A percentile compares a stretch with the other conserved stretches of the same genome.
phyloP scores from a whole-genome alignment of 257 asterid species.

The Solanum ossicruentum region DNA sequence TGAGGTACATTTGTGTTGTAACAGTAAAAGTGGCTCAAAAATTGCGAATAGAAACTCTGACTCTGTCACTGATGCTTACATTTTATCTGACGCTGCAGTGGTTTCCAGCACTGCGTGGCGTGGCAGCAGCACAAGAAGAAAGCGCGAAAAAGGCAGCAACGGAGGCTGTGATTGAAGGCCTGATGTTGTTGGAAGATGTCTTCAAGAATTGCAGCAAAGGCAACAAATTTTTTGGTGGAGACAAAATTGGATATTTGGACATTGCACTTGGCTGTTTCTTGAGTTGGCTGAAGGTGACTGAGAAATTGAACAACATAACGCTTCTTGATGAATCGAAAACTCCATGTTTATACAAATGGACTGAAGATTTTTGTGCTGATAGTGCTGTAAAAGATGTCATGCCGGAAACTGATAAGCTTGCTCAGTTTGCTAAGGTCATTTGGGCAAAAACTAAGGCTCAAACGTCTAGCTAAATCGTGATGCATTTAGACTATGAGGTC shows the following conservation, averaged over 20 bases:
- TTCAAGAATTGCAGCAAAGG: constrained; percentile 43
- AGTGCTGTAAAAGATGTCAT: constrained; percentile 33
- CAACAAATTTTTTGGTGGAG: constrained; percentile 39
- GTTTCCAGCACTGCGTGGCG: constrained; percentile 32
- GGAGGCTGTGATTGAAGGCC: constrained; percentile 20
- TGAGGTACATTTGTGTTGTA: neutral
- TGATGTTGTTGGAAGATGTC: constrained; percentile 37
- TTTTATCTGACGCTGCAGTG: constrained; percentile 23
- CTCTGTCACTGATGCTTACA: neutral
- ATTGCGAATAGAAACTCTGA: neutral
- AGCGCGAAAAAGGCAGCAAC: constrained; percentile 15
- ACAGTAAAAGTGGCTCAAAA: neutral
- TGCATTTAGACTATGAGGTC: neutral
- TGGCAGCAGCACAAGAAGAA: constrained; percentile 22
- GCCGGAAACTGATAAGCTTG: constrained; percentile 36
- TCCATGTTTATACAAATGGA: constrained; percentile 45
- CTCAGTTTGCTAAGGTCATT: constrained; percentile 16
- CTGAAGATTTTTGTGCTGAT: constrained; percentile 21
- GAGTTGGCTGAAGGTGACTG: constrained; percentile 34
- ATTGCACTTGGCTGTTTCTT: constrained; percentile 43
- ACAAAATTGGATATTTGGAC: constrained; percentile 42
- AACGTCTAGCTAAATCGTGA: neutral
- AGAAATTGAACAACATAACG: constrained; percentile 5
- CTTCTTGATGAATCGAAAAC: constrained; percentile 27
- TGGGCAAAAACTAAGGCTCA: neutral